Evolutionary conservation across 2,329 filamentous ascomycete species (phyloP).

Genomic region (Sarocladium oryzae): DNA sequence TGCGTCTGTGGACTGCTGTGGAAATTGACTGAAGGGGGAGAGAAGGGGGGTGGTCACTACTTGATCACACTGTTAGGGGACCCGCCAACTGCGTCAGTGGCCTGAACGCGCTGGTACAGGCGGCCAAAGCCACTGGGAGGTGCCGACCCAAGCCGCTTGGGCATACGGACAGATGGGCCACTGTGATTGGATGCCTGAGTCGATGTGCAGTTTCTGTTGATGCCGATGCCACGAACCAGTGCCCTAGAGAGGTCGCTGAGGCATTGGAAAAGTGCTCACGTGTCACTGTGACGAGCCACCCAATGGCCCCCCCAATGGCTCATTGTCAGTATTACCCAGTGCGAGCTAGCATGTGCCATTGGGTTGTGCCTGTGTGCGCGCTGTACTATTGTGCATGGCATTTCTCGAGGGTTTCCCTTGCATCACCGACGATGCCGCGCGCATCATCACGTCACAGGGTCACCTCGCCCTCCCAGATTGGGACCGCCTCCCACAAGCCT

Average conservation of each 20-base stretch:
- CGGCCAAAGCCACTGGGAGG: not conserved
- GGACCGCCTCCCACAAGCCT: not conserved
- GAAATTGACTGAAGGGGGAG: conserved; percentile 8
- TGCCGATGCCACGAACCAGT: not conserved
- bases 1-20: conserved; percentile 8
- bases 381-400: too few relatives aligned
- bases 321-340: too few relatives aligned
- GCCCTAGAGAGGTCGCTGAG: not conserved
- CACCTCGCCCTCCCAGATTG: conserved; percentile 3
- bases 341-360: too few relatives aligned
- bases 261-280: conserved; percentile 5
- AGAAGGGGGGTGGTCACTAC: not conserved
- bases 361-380: too few relatives aligned
- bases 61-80: not conserved
- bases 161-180: not conserved
- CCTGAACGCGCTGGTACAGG: not conserved
- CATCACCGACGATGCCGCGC: not conserved
- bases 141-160: not conserved
- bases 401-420: not conserved
- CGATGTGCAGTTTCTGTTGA: not conserved
- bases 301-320: not conserved
- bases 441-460: conserved; percentile 9
- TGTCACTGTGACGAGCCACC: not conserved
- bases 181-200: not conserved
- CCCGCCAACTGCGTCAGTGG: not conserved